These are phyloP conservation scores for Amoebophrya sp. DNA, from an alignment of 169 alveolate species.

Conservation along the genomic window DNA sequence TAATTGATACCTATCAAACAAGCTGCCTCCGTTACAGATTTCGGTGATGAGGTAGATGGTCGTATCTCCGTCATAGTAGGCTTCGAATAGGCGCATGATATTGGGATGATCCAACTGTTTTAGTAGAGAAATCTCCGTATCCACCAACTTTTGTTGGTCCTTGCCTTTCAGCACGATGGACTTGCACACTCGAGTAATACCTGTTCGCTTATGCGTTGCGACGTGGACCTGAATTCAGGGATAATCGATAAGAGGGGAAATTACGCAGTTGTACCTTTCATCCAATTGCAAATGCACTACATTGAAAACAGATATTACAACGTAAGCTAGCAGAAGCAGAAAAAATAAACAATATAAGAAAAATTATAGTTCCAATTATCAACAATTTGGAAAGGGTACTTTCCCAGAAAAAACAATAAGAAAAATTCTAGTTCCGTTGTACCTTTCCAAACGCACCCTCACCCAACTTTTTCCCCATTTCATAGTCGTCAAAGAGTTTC, in stretches of 20 bases:
- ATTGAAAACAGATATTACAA: too few relatives aligned
- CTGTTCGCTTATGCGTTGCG: constrained; percentile 41
- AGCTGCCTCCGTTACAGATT: neutral
- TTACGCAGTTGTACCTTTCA: too few relatives aligned
- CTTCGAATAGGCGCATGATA: constrained; percentile 43
- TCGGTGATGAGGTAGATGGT: neutral
- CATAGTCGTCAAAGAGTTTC: constrained; percentile 39
- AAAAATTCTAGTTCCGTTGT: too few relatives aligned
- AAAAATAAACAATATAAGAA: too few relatives aligned
- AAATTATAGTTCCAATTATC: too few relatives aligned
- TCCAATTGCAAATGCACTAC: too few relatives aligned
- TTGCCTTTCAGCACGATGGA: constrained; percentile 41
- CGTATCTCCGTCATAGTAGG: constrained; percentile 48
- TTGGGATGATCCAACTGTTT: constrained; percentile 47
- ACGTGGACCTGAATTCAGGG: neutral
- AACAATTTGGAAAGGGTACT: too few relatives aligned
- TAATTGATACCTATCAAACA: neutral
- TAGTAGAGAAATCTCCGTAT: constrained; percentile 43
- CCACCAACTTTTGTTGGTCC: constrained; percentile 47
- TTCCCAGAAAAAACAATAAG: too few relatives aligned
- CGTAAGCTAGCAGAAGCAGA: too few relatives aligned
- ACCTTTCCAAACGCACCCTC: constrained; percentile 47
- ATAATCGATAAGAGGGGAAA: too few relatives aligned
- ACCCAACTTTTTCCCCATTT: constrained; percentile 33
- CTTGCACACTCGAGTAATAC: constrained; percentile 45